Evolutionary conservation across 768 basidiomycete species (phyloP), one percentile per base, ranked within the genome.

Genomic region (Rickenella mellea): DNA sequence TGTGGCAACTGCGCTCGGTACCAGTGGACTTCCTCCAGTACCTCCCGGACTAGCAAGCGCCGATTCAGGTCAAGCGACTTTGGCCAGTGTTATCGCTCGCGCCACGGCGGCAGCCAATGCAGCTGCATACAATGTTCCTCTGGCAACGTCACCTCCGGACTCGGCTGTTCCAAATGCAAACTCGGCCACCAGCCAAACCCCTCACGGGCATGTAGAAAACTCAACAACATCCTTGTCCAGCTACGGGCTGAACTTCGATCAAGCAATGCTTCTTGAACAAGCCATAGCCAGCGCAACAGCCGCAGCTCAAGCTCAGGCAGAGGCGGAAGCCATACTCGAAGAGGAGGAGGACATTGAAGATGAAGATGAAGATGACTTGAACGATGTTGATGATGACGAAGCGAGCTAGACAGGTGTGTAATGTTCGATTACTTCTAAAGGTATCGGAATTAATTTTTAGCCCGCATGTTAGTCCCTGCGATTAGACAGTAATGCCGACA

Each of bases 301-400:
- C 27, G 80, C 80, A 25, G 83, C 83, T 1, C 82, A 83, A 49
- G 78, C 81, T 15, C 82, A 83, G 51, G 83, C 83, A 0, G 83
- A 86, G 48, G 84, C 83, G 0, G 82, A 86, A 49, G 82, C 83
- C 3, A 80, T 80, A 0, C 54, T 81, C 41, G 83, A 84, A 54
- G 83, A 83, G 51, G 76, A 81, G 46, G 77, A 74, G 27, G 78
- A 80, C 8, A 69, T 66, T 1, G 64, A 70, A 22, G 64, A 63
- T 14, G 63, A 68, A 27, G 68, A 64, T 4, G 67, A 67, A 15
- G 66, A 62, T 2, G 69, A 68, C n/a, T 64, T 69, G 8, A 66
- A 70, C 6, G 65, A 66, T 6, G 68, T 64, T 6, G 65, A 64
- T n/a, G 64, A 60, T 26, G 67, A 67, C 28, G 60, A 45, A n/a